Percentiles rank a stretch among this genome's conserved stretches.
Evolutionary conservation across 192 early-diverging fungal genomes (phyloP).

Genomic region (Phlyctochytrium bullatum): DNA sequence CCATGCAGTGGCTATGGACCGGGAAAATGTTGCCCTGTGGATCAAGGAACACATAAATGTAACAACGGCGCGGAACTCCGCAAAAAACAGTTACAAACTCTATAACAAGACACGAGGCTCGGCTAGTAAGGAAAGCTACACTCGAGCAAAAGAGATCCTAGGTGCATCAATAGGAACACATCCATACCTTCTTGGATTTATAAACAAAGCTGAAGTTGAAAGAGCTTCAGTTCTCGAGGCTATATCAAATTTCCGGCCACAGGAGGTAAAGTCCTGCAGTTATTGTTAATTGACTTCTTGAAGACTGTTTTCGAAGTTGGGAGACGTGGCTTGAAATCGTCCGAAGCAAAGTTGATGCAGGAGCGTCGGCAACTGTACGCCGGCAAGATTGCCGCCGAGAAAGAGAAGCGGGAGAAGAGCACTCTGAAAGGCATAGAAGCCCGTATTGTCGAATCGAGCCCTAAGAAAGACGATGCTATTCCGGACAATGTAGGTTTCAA

Average conservation of each 20-base stretch:
- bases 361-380: slow-evolving; percentile 36
- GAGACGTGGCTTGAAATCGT: slow-evolving; percentile 74
- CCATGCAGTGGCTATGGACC: slow-evolving; percentile 64
- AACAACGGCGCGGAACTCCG: slow-evolving; percentile 60
- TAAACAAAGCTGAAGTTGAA: slow-evolving; percentile 7
- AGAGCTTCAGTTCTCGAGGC: slow-evolving; percentile 21
- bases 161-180: slow-evolving; percentile 70
- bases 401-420: slow-evolving; percentile 30
- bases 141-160: slow-evolving; percentile 83
- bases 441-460: no score
- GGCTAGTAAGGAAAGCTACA: slow-evolving; percentile 83
- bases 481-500: no score
- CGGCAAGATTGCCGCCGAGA: slow-evolving; percentile 55
- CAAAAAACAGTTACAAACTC: slow-evolving; percentile 81
- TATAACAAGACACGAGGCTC: slow-evolving; percentile 78
- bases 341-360: slow-evolving; percentile 55
- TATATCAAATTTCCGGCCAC: slow-evolving; percentile 25
- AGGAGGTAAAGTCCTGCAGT: slow-evolving; percentile 30
- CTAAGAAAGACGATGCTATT: no score
- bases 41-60: slow-evolving; percentile 63
- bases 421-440: slow-evolving; percentile 36
- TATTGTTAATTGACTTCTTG: not conserved
- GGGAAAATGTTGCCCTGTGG: slow-evolving; percentile 69
- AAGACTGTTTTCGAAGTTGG: slow-evolving; percentile 95
- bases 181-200: slow-evolving; percentile 55